These are phyloP conservation scores for Apiospora koreana DNA, from an alignment of 2,329 filamentous ascomycete species.

Conservation along the genomic window DNA sequence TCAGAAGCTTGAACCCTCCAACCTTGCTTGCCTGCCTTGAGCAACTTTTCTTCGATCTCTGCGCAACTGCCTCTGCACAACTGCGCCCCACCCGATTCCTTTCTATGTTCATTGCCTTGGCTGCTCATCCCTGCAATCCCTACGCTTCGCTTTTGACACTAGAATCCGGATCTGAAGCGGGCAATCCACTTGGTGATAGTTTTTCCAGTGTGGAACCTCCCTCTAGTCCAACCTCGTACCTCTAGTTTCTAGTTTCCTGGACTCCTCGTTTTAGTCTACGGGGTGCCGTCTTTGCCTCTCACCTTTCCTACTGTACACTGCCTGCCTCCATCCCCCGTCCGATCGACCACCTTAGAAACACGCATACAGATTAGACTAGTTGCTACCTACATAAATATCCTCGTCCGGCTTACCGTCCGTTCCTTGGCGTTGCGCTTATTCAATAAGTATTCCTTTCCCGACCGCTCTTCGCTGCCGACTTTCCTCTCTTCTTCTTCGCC, in stretches of 20 bases:
- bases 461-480: background rate
- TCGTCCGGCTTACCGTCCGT: background rate
- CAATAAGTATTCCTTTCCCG: background rate
- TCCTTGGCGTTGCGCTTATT: background rate
- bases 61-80: background rate
- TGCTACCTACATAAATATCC: background rate
- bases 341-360: background rate
- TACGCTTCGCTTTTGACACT: background rate
- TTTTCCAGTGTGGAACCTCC: background rate
- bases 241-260: background rate
- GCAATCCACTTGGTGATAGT: constrained; percentile 2
- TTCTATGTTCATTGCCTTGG: background rate
- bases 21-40: no score
- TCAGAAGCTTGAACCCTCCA: no score
- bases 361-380: background rate
- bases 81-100: background rate
- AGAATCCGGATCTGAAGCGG: background rate
- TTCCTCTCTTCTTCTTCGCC: background rate
- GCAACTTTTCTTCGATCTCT: background rate
- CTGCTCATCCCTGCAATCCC: background rate
- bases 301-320: background rate
- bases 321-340: background rate
- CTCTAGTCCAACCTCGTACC: background rate
- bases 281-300: background rate
- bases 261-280: background rate